These are phyloP conservation scores for Gossypium schwendimanii DNA, from an alignment of 441 rosid genomes.

Conservation along the genomic window DNA sequence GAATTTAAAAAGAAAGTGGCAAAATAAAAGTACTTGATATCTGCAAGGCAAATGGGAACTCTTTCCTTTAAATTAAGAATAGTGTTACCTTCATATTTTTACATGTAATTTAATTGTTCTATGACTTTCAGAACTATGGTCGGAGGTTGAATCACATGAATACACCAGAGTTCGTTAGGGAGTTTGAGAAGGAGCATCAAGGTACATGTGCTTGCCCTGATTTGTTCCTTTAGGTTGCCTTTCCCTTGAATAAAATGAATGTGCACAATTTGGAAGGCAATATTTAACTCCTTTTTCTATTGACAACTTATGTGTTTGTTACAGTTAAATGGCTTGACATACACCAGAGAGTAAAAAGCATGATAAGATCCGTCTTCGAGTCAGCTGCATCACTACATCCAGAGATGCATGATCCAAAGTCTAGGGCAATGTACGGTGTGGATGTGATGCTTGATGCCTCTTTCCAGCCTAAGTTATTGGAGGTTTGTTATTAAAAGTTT, in stretches of 20 bases:
- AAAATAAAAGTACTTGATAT: not conserved
- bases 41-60: not conserved
- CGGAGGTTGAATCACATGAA: constrained; percentile 71
- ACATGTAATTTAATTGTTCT: not conserved
- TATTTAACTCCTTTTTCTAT: not conserved
- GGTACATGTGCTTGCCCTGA: constrained; percentile 32
- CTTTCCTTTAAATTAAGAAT: not conserved
- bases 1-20: not conserved
- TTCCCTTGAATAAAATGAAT: not conserved
- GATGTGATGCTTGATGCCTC: constrained; percentile 80
- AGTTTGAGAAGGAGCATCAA: constrained; percentile 76
- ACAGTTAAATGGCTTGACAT: constrained; percentile 79
- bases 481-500: constrained; percentile 44
- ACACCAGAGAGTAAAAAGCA: constrained; percentile 47
- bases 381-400: constrained; percentile 78
- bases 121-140: constrained; percentile 68
- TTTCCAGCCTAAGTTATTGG: constrained; percentile 76
- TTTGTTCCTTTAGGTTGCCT: not conserved
- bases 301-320: constrained; percentile 10
- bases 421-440: constrained; percentile 83
- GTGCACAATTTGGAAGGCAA: not conserved
- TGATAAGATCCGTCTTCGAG: constrained; percentile 67
- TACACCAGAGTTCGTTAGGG: constrained; percentile 70
- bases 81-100: not conserved
- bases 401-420: constrained; percentile 73